A percentile compares a stretch with the other conserved stretches of the same genome.
These are phyloP conservation scores for Tuber magnatum DNA, from an alignment of 495 filamentous ascomycete species.

Conservation along the genomic window DNA sequence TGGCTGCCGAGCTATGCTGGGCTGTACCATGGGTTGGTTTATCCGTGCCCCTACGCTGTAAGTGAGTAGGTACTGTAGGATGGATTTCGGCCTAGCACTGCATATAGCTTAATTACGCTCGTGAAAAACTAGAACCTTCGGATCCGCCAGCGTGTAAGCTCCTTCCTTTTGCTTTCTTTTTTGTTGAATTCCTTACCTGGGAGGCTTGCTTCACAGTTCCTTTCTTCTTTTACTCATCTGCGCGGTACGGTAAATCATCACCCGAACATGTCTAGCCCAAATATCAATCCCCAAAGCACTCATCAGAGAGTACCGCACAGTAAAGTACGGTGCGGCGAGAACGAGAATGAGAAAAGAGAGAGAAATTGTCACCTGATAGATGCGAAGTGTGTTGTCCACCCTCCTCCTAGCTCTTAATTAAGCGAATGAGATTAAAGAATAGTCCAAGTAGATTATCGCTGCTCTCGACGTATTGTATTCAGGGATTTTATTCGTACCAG, in stretches of 20 bases:
- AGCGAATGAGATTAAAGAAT: neutral
- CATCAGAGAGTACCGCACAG: neutral
- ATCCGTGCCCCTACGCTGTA: neutral
- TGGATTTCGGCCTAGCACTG: neutral
- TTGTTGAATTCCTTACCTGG: neutral
- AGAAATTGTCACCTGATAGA: constrained; percentile 1
- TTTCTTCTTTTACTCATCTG: neutral
- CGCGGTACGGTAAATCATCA: neutral
- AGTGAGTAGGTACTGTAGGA: neutral
- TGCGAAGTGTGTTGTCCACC: neutral
- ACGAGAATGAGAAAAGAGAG: neutral
- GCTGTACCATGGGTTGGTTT: neutral
- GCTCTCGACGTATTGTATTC: neutral
- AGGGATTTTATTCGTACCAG: neutral
- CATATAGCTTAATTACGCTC: constrained; percentile 2
- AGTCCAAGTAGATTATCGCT: neutral
- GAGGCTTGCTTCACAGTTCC: neutral
- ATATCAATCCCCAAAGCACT: neutral
- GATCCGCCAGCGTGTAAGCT: neutral
- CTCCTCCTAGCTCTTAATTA: neutral
- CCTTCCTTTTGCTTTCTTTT: neutral
- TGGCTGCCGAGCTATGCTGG: neutral
- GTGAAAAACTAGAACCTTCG: constrained; percentile 2
- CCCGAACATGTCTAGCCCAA: neutral
- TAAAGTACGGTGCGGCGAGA: neutral